Percentiles rank a stretch among this genome's conserved stretches.
Conservation (phyloP, 441 rosid genomes). For the Erodium chrysanthum region DNA sequence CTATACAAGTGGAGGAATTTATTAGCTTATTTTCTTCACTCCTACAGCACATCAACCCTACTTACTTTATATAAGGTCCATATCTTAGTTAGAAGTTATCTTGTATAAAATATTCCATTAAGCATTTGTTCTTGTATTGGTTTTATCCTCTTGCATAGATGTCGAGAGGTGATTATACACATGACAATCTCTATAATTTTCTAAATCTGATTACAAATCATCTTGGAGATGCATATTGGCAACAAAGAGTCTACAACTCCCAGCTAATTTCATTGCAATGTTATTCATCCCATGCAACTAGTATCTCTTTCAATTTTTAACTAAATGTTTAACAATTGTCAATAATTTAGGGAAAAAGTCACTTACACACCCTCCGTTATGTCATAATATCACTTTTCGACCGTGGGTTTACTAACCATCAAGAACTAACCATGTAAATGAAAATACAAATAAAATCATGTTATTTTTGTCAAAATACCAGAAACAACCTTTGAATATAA, state of each 20-base stretch:
- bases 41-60: background rate
- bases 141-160: background rate
- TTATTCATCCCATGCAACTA: background rate
- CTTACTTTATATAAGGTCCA: background rate
- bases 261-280: background rate
- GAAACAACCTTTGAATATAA: too few species aligned
- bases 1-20: background rate
- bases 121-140: background rate
- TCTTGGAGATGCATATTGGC: background rate
- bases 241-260: background rate
- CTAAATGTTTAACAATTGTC: background rate
- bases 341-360: background rate
- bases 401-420: too few species aligned
- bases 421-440: too few species aligned
- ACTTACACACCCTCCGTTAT: too few species aligned
- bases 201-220: background rate
- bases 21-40: background rate
- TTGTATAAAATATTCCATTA: background rate
- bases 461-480: too few species aligned
- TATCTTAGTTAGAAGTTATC: background rate
- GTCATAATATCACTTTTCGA: too few species aligned
- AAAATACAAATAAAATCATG: too few species aligned
- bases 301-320: background rate
- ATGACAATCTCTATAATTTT: background rate
- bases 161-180: background rate